Evolutionary conservation across 306 rosid genomes (phyloP).

Genomic region (Astragalus membranaceus): DNA sequence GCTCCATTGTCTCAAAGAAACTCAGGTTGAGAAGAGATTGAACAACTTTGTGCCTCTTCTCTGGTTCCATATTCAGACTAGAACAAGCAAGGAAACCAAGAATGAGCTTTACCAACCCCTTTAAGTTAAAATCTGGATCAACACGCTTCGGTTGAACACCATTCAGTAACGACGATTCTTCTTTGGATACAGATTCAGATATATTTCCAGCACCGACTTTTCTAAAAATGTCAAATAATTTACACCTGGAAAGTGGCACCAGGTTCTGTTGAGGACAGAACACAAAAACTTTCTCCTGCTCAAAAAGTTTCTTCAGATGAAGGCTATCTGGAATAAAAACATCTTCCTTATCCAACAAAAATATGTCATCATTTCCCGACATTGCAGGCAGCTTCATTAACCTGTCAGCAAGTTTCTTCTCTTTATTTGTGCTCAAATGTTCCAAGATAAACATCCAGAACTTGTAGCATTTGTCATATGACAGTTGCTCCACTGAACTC

Average conservation of each 20-base stretch:
- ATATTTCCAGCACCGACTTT: constrained; percentile 50
- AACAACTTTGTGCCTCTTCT: constrained; percentile 44
- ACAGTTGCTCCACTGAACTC: constrained; percentile 27
- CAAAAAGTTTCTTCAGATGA: constrained; percentile 51
- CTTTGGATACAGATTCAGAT: constrained; percentile 46
- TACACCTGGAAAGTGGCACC: constrained; percentile 16
- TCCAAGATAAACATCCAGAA: constrained; percentile 51
- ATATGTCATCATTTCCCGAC: constrained; percentile 27
- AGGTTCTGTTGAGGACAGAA: constrained; percentile 54
- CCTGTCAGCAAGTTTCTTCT: constrained; percentile 26
- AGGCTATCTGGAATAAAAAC: constrained; percentile 65
- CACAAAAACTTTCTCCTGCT: constrained; percentile 41
- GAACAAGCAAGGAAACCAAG: constrained; percentile 65
- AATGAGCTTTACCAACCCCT: constrained; percentile 45
- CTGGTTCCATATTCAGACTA: constrained; percentile 40
- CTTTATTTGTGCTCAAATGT: constrained; percentile 21
- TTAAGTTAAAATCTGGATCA: constrained; percentile 31
- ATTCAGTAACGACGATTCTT: constrained; percentile 21
- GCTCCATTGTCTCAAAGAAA: constrained; percentile 32
- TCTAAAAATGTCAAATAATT: constrained; percentile 40
- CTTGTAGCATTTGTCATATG: constrained; percentile 42
- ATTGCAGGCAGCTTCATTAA: constrained; percentile 50
- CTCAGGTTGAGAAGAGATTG: constrained; percentile 30
- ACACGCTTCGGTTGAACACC: constrained; percentile 4
- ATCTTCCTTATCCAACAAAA: constrained; percentile 38